Base-by-base conservation (phyloP, 2,329 filamentous ascomycete genomes). In the Lecanosticta acicola region DNA sequence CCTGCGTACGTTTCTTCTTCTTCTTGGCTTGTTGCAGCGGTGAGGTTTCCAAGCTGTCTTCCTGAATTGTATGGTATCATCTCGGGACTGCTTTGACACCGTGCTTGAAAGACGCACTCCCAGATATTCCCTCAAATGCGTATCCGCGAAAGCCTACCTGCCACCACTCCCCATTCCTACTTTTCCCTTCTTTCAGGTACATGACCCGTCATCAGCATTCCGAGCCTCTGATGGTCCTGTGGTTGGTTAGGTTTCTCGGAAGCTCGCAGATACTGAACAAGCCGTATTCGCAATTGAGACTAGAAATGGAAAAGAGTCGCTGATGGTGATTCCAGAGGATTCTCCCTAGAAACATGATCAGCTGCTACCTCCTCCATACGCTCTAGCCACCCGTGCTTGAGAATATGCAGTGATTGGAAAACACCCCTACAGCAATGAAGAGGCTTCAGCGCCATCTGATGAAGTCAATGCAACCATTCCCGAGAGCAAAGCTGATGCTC, bases 401-500 rank as follows among this genome's bases (percentile, higher is more conserved):
- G n/a, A n/a, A n/a, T n/a, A n/a, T n/a, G n/a, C n/a, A n/a, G n/a
- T n/a, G n/a, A n/a, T n/a, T n/a, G n/a, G n/a, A n/a, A n/a, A n/a
- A n/a, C n/a, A n/a, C n/a, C n/a, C n/a, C n/a, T n/a, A n/a, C n/a
- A n/a, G n/a, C n/a, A n/a, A n/a, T n/a, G n/a, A n/a, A n/a, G n/a
- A n/a, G n/a, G n/a, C n/a, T n/a, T n/a, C n/a, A n/a, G n/a, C n/a
- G n/a, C n/a, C n/a, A n/a, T n/a, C n/a, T n/a, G n/a, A n/a, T n/a
- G n/a, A n/a, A n/a, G n/a, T n/a, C n/a, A n/a, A n/a, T n/a, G n/a
- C n/a, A n/a, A n/a, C n/a, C n/a, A n/a, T n/a, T n/a, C n/a, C n/a
- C n/a, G n/a, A n/a, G n/a, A n/a, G n/a, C n/a, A n/a, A n/a, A n/a
- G 14, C 24, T 26, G 11, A 39, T 39, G 37, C 37, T 39, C 17